Percentiles rank a stretch among this genome's conserved stretches.
phyloP scores from a whole-genome alignment of 805 yeast species.

The Zygosaccharomyces rouxii region DNA sequence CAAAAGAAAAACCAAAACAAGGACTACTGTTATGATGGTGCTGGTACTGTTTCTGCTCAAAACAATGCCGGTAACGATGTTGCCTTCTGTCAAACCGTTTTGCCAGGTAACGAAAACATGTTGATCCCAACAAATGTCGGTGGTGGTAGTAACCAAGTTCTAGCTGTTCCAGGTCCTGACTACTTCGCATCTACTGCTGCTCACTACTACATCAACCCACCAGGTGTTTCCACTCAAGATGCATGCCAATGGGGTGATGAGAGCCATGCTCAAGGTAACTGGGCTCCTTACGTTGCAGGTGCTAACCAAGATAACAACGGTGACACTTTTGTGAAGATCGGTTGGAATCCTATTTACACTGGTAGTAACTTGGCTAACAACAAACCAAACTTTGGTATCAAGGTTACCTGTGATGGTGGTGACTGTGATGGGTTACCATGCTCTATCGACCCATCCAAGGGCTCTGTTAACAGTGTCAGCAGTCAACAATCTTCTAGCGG shows the following conservation, averaged over 20 bases:
- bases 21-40: constrained; percentile 71
- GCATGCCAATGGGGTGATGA: constrained; percentile 84
- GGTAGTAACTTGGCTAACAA: constrained; percentile 51
- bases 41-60: constrained; percentile 61
- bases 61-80: constrained; percentile 57
- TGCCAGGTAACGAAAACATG: constrained; percentile 95
- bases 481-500: constrained; percentile 42
- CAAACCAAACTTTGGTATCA: constrained; percentile 65
- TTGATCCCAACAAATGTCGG: constrained; percentile 73
- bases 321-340: constrained; percentile 76
- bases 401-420: constrained; percentile 63
- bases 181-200: constrained; percentile 87
- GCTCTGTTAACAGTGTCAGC: constrained; percentile 53
- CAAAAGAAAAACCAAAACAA: constrained; percentile 55
- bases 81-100: constrained; percentile 87
- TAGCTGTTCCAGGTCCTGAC: constrained; percentile 82
- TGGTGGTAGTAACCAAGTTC: constrained; percentile 42
- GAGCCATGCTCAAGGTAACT: constrained; percentile 70
- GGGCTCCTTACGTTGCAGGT: constrained; percentile 94
- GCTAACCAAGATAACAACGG: constrained; percentile 71
- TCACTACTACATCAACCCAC: constrained; percentile 79
- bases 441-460: constrained; percentile 67
- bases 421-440: constrained; percentile 77
- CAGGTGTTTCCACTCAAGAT: constrained; percentile 70
- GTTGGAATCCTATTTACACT: constrained; percentile 85